Percentiles rank a stretch among this genome's conserved stretches.
phyloP scores from a whole-genome alignment of 306 rosid species.

The Cucurbita argyrosperma region DNA sequence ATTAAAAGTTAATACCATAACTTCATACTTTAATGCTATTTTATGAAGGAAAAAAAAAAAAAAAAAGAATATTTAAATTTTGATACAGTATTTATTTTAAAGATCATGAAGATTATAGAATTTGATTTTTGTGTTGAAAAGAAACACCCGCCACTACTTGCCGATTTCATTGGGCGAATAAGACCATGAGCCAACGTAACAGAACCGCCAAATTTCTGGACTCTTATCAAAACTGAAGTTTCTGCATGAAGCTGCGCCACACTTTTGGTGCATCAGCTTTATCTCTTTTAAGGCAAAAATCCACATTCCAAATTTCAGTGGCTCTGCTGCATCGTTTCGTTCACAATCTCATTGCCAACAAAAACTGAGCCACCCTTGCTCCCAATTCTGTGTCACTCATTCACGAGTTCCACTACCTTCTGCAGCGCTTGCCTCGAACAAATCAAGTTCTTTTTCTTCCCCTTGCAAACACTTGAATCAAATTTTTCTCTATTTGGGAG shows the following conservation, averaged over 20 bases:
- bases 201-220: neutral
- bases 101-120: too few species aligned
- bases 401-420: neutral
- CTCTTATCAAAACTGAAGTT: neutral
- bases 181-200: neutral
- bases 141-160: neutral
- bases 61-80: too few species aligned
- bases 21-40: too few species aligned
- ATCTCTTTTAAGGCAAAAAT: constrained; percentile 34
- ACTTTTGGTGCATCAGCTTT: constrained; percentile 39
- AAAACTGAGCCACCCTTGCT: neutral
- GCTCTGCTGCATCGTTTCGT: constrained; percentile 41
- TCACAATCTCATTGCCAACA: constrained; percentile 27
- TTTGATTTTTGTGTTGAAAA: neutral
- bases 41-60: too few species aligned
- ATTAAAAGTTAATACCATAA: too few species aligned
- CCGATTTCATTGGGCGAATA: neutral
- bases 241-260: constrained; percentile 55
- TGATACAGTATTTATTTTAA: too few species aligned
- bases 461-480: too few species aligned
- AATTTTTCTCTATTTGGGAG: neutral
- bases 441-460: too few species aligned
- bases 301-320: constrained; percentile 60
- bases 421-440: too few species aligned
- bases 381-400: neutral